Evolutionary conservation across 148 eudicot genomes (phyloP), one percentile per base, ranked within the genome.

Genomic region (Camellia lanceoleosa): DNA sequence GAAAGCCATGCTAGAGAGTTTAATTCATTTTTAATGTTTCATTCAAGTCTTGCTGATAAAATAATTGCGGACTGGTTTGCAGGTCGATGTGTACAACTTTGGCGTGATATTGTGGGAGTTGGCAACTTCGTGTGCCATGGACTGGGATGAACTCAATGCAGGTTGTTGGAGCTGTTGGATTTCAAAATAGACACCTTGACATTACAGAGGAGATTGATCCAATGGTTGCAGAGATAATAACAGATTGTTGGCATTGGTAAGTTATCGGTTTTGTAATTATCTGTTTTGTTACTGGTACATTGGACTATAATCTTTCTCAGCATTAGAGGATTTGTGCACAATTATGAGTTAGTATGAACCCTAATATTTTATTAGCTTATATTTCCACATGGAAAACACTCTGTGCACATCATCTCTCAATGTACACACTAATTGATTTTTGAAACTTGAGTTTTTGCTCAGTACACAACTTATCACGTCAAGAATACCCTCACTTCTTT

Each of bases 121-220:
- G 83, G 89, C 90, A 80, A 96, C 99, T 76, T 79, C 86, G 89
- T 15, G 88, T 92, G 56, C 99, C 99, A 66, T 97, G 99, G 99
- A 88, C 87, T 20, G 99, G 91, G 66, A 86, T 92, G 90, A 94
- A 97, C 89, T 93, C 99, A 19, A 96, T 96, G 99, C 99, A 96
- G 88, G 99, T 96, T 68, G 97, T 96, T 74, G 98, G 98, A 82
- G 99, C 97, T 80, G 99, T 97, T 80, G 99, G 98, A n/a, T 97
- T 92, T 77, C 98, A 97, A 74, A 84, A 91, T 77, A 83, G 95
- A 77, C 94, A 91, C 75, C 95, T 97, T 11, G 90, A 86, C 63
- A 91, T 97, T 80, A 92, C 98, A 56, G 86, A 84, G 49, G 84
- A 87, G 58, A 88, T 96, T 61, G 92, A 97, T 90, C 95, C 95